Evolutionary conservation across 23 red algal species (phyloP).

Genomic region (Cyanidiococcus yangmingshanensis): DNA sequence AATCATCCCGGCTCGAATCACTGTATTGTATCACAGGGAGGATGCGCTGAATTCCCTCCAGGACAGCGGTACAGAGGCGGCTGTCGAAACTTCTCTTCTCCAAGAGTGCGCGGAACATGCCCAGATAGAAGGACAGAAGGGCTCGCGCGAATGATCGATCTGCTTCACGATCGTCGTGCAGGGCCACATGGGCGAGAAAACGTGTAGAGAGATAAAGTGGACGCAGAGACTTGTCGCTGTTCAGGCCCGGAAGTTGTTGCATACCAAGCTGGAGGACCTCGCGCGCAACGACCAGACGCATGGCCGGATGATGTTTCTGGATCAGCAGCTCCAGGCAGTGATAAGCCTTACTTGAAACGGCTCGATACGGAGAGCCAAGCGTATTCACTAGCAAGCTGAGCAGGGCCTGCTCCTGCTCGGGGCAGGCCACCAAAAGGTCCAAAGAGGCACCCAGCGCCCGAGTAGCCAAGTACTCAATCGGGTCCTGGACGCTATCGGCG

Average conservation of each 20-base stretch:
- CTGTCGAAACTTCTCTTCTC: slow-evolving; percentile 24
- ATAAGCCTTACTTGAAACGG: slow-evolving; percentile 40
- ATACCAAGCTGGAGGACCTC: slow-evolving; percentile 33
- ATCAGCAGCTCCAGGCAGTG: slow-evolving; percentile 50
- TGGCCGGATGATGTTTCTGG: slow-evolving; percentile 47
- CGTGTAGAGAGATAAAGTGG: slow-evolving; percentile 42
- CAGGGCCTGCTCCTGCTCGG: slow-evolving; percentile 61
- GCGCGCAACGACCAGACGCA: slow-evolving; percentile 51
- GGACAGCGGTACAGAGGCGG: slow-evolving; percentile 43
- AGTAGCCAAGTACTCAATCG: slow-evolving; percentile 40
- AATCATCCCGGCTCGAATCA: slow-evolving; percentile 21
- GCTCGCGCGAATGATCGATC: background rate
- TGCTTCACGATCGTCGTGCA: slow-evolving; percentile 12
- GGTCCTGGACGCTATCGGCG: slow-evolving; percentile 40
- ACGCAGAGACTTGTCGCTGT: slow-evolving; percentile 25
- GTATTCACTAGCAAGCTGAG: slow-evolving; percentile 74
- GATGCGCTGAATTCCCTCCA: slow-evolving; percentile 50
- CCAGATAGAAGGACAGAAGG: background rate
- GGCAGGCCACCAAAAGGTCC: slow-evolving; percentile 61
- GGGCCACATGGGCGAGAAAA: slow-evolving; percentile 42
- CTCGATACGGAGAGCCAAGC: slow-evolving; percentile 62
- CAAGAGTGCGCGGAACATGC: background rate
- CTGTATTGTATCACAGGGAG: slow-evolving; percentile 37
- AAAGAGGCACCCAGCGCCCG: slow-evolving; percentile 34
- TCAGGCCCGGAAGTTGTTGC: slow-evolving; percentile 10